Base-by-base conservation (phyloP, 768 basidiomycete species). In the Phylloporus rhodoxanthus region DNA sequence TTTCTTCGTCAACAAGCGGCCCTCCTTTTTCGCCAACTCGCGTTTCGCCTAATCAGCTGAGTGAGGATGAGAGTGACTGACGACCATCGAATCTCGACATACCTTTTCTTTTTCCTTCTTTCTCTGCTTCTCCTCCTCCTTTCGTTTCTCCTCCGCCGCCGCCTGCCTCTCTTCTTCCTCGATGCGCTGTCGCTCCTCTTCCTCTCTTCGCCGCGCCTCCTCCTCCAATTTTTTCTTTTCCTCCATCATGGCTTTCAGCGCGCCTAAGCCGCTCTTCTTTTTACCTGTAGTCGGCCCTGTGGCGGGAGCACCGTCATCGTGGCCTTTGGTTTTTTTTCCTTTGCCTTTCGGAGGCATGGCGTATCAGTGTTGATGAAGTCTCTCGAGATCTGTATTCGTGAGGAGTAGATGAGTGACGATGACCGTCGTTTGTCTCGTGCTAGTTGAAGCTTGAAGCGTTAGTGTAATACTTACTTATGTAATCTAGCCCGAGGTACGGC, bases 1-100 rank as follows among this genome's bases (percentile, higher is more conserved):
- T 70, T 94, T 96, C 68, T 95, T 93, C n/a, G 95, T 98, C 43
- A 98, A 76, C 21, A 95, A 72, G 40, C 87, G 81, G 20, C 96
- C 96, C 70, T 98, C 94, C 66, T 93, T 95, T 77, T 88, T 91
- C 13, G 88, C 85, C 45, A 87, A 65, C 59, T 96, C 94, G 45
- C 82, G 83, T 69, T 95, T 96, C 39, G 81, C 85, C 92, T 94
- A 61, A 46, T 43, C 44, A 39, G 40, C 25, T n/a, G 9, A 36
- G 29, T 45, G 33, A 51, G 46, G 36, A 25, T 8, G 43, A 40
- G 13, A 25, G 28, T 42, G 48, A 47, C 26, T 33, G 11, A 30
- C 26, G 43, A 40, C 9, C 5, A 45, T 20, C 28, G 11, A 4
- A 51, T 43, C 45, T 51, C 5, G 2, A 3, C 52, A 36, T 62